These are phyloP conservation scores for Amanita muscaria DNA, from an alignment of 768 basidiomycete genomes.

Conservation along the genomic window DNA sequence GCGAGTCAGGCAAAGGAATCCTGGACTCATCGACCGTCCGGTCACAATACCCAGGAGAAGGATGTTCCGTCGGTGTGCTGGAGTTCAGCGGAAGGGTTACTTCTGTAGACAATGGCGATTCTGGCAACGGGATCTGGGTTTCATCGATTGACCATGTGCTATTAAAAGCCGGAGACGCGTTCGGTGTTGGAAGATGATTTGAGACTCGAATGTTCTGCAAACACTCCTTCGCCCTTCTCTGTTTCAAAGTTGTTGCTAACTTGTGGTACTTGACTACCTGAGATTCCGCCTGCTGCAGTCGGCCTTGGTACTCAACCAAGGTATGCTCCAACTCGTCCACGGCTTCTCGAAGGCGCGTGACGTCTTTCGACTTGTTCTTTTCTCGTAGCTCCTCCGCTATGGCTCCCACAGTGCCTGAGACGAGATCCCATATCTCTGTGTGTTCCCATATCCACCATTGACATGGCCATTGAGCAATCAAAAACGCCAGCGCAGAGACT, in stretches of 20 bases:
- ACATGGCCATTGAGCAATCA: slow-evolving; percentile 59
- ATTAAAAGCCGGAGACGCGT: background rate
- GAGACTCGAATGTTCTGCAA: background rate
- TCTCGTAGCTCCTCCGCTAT: slow-evolving; percentile 59
- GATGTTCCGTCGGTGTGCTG: too few species aligned
- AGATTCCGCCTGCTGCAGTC: background rate
- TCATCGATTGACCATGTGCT: background rate
- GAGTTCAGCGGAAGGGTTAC: too few species aligned
- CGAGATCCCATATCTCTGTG: slow-evolving; percentile 49
- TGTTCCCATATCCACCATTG: slow-evolving; percentile 62
- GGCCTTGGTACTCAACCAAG: slow-evolving; percentile 5
- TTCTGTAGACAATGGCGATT: background rate
- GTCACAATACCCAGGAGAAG: slow-evolving; percentile 1
- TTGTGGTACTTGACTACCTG: background rate
- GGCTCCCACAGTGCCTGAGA: slow-evolving; percentile 49
- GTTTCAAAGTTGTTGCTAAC: background rate
- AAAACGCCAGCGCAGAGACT: slow-evolving; percentile 33
- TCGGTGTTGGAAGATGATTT: slow-evolving; percentile 2
- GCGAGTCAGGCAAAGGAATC: background rate
- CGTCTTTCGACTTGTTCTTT: slow-evolving; percentile 37
- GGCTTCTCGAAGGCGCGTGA: slow-evolving; percentile 37
- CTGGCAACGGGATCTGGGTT: background rate
- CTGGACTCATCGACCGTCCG: background rate
- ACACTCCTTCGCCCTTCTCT: background rate
- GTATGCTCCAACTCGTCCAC: slow-evolving; percentile 41